Base-by-base conservation (phyloP, 768 basidiomycete genomes). In the Boletus rufocinnamomeus region DNA sequence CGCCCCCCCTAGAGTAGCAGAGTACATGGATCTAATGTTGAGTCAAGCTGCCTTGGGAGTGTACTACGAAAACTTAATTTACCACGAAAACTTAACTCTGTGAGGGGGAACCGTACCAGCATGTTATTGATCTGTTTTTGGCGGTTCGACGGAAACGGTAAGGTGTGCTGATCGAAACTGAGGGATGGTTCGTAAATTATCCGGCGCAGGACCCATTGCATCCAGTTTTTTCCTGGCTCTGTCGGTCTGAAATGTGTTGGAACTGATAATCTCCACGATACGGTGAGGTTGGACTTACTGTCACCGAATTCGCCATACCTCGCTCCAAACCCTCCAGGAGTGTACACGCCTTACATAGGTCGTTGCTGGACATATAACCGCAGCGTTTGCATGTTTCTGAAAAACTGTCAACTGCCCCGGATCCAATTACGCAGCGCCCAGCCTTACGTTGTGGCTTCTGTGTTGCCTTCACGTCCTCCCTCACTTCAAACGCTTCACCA, bases 281-380 rank as follows among this genome's bases (percentile, higher is more conserved):
- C 30, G 23, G 28, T 13, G 44, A 41, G 37, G 54, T 52, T 58
- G 0, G 9, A 78, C 87, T 59, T 66, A 89, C 89, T 46, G 86
- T 84, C 43, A 80, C 83, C 40, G 83, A 79, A 60, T 72, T 76
- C 6, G 80, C 87, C 76, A 92, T 81, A 16, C 95, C 94, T 41
- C 91, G 82, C 72, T 97, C 94, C 17, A 98, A 78, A 9, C 95
- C 93, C 73, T 98, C 93, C 0, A 98, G 78, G 6, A 98, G 76
- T 0, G 88, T 91, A 61, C 95, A 97, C 1, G 95, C 95, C 71
- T 95, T 95, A 70, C 94, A 95, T n/a, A 99, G 75, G n/a, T 89
- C 87, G 64, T 98, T 97, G 60, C 93, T 95, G 4, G 95, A 91
- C 80, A 98, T 95, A 71, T 95, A 95, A 3, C 95, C 95, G 65